Evolutionary conservation across 1,284 basidiomycete genomes (phyloP).

Genomic region (Afroboletus lepidellus): DNA sequence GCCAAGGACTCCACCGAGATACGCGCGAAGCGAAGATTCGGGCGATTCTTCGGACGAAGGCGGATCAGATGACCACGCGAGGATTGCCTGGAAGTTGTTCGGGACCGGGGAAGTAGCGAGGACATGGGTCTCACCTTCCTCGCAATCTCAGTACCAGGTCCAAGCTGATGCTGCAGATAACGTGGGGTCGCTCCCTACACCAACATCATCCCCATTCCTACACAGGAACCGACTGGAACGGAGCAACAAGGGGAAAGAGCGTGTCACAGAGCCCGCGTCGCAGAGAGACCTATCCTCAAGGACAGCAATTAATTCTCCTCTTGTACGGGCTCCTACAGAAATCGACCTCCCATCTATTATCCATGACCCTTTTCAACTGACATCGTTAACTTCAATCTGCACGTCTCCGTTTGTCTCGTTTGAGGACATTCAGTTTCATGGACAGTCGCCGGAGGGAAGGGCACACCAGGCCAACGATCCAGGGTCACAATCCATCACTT

Average conservation of each 20-base stretch:
- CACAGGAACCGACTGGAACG: not conserved
- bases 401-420: constrained; percentile 18
- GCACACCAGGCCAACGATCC: not conserved
- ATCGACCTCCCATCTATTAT: not conserved
- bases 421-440: not conserved
- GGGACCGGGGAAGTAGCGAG: constrained; percentile 29
- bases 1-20: not conserved
- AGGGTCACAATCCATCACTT: constrained; percentile 13
- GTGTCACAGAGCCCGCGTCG: not conserved
- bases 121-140: constrained; percentile 23
- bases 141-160: constrained; percentile 1
- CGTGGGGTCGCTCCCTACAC: constrained; percentile 22
- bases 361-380: not conserved
- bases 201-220: constrained; percentile 27
- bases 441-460: not conserved
- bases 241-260: constrained; percentile 6
- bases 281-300: not conserved
- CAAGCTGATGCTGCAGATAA: not conserved
- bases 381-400: constrained; percentile 1
- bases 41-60: constrained; percentile 45
- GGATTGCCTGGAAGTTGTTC: constrained; percentile 53
- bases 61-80: constrained; percentile 46
- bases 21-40: constrained; percentile 31
- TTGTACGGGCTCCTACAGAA: constrained; percentile 3
- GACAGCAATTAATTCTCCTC: not conserved